These are phyloP conservation scores for Austroboletus eburneus DNA, from an alignment of 768 basidiomycete genomes.

Conservation along the genomic window DNA sequence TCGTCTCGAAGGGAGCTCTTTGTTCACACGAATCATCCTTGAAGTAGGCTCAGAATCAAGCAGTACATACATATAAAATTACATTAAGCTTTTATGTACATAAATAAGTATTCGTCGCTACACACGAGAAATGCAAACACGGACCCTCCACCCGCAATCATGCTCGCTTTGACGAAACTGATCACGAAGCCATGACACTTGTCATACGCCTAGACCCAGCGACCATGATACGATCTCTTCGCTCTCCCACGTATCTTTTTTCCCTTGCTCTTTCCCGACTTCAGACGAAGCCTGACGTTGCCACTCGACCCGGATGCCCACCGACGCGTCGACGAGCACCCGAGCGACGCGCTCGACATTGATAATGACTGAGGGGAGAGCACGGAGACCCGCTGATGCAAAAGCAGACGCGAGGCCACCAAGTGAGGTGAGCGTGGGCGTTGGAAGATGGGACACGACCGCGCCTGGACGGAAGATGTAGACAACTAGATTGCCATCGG, in stretches of 20 bases:
- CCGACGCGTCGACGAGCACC: conserved; percentile 25
- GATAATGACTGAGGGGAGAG: conserved; percentile 21
- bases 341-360: conserved; percentile 17
- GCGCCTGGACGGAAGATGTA: conserved; percentile 23
- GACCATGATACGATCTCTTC: conserved; percentile 26
- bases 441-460: conserved; percentile 5
- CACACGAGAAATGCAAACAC: no score
- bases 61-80: no score
- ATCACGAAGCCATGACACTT: neutral
- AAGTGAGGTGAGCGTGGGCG: conserved; percentile 8
- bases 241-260: conserved; percentile 26
- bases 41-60: no score
- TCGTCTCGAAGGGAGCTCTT: no score
- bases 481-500: conserved; percentile 5
- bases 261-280: neutral
- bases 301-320: conserved; percentile 26
- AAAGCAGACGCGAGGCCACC: conserved; percentile 16
- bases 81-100: no score
- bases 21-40: no score
- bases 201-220: conserved; percentile 17
- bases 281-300: conserved; percentile 13
- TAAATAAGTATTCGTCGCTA: no score
- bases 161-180: no score
- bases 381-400: conserved; percentile 16
- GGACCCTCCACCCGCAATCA: no score